phyloP scores from a whole-genome alignment of 2,329 filamentous ascomycete genomes.

The Aureobasidium subglaciale region DNA sequence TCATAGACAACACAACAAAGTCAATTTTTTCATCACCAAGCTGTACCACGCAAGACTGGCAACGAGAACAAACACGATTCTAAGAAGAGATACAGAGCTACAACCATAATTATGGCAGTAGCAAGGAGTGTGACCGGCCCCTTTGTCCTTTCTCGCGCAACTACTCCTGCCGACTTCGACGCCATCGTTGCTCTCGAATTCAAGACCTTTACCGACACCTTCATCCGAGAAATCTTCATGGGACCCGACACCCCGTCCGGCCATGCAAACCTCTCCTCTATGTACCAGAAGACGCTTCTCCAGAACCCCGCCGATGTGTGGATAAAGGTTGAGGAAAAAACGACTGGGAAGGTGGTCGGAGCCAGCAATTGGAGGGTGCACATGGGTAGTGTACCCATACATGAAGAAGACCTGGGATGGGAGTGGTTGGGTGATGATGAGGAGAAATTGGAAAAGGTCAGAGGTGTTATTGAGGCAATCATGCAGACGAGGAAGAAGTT shows the following conservation, averaged over 20 bases:
- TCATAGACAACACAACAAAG: too few species aligned
- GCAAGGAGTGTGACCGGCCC: neutral
- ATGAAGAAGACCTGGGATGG: slow-evolving; percentile 16
- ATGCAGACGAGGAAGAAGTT: slow-evolving; percentile 13
- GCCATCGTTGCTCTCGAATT: slow-evolving; percentile 10
- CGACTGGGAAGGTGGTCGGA: slow-evolving; percentile 24
- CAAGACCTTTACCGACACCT: slow-evolving; percentile 1
- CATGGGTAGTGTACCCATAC: slow-evolving; percentile 16
- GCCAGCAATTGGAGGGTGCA: slow-evolving; percentile 28
- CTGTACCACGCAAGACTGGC: too few species aligned
- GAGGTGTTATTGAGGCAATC: slow-evolving; percentile 8
- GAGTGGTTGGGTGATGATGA: slow-evolving; percentile 17
- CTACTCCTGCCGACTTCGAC: neutral
- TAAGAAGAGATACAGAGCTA: too few species aligned
- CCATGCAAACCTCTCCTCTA: slow-evolving; percentile 13
- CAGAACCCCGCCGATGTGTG: slow-evolving; percentile 24
- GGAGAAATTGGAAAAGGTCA: slow-evolving; percentile 11
- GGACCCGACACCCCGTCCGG: slow-evolving; percentile 19
- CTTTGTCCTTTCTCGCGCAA: slow-evolving; percentile 6
- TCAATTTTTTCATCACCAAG: too few species aligned
- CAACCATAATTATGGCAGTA: neutral
- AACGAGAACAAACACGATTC: too few species aligned
- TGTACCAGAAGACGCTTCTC: slow-evolving; percentile 18
- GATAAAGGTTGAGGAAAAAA: slow-evolving; percentile 25
- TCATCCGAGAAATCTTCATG: slow-evolving; percentile 19